Evolutionary conservation across 2,329 filamentous ascomycete genomes (phyloP).

Genomic region (Epicoccum sorghinum): DNA sequence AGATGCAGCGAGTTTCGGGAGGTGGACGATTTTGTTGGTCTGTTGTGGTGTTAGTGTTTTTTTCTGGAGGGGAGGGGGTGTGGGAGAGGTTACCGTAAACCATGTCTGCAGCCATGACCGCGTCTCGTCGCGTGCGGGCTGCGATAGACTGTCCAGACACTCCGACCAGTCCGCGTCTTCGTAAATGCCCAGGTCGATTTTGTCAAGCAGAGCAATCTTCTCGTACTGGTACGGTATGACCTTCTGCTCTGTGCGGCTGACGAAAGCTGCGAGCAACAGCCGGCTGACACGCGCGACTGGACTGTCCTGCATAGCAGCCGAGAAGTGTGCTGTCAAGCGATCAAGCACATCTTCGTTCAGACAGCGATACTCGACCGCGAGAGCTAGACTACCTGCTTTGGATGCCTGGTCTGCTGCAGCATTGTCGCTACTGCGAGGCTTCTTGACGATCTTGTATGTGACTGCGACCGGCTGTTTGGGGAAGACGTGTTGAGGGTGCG

Average conservation of each 20-base stretch:
- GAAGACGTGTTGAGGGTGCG: conserved; percentile 67
- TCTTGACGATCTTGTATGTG: conserved; percentile 76
- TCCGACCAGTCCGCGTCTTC: conserved; percentile 61
- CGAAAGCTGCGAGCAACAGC: conserved; percentile 59
- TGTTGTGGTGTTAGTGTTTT: conserved; percentile 27
- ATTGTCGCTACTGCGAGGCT: conserved; percentile 41
- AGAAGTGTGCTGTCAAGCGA: conserved; percentile 55
- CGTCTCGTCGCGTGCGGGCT: conserved; percentile 51
- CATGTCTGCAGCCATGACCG: conserved; percentile 61
- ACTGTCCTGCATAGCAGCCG: conserved; percentile 54
- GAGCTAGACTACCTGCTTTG: conserved; percentile 58
- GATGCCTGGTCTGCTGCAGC: conserved; percentile 29
- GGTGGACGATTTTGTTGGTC: conserved; percentile 29
- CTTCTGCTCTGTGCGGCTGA: conserved; percentile 53
- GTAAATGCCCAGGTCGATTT: conserved; percentile 59
- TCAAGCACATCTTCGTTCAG: conserved; percentile 73
- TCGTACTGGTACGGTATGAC: conserved; percentile 59
- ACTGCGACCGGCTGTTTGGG: conserved; percentile 81
- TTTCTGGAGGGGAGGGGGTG: too few relatives aligned
- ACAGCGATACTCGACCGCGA: conserved; percentile 77
- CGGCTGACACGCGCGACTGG: conserved; percentile 55
- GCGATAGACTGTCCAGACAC: conserved; percentile 59
- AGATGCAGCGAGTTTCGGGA: conserved; percentile 21
- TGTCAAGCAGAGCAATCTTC: conserved; percentile 59
- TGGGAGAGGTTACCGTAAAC: conserved; percentile 57